Base-by-base conservation (phyloP, 306 rosid genomes). In the Quercus aquifolioides region DNA sequence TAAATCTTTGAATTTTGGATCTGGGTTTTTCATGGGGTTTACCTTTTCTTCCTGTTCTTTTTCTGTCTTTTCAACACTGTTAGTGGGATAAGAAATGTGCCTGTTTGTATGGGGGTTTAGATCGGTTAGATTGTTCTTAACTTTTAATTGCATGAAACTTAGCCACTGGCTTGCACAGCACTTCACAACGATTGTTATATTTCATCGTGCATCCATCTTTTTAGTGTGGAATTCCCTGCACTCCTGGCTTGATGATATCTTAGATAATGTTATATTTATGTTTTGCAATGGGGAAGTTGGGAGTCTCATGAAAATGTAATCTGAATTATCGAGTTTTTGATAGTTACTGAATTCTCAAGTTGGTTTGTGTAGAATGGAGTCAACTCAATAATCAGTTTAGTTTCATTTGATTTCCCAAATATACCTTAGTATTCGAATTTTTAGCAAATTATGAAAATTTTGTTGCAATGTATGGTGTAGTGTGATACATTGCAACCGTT, bases 91-190 rank as follows among this genome's bases (percentile, higher is more conserved):
- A 25, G 38, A 55, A 81, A 74, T 80, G 83, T 81, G 79, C 79
- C 73, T 74, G 51, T 7, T 63, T 78, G 74, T 83, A 74, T 74
- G 68, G 46, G 46, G 72, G 46, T 71, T n/a, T 67, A 77, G 97
- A 92, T 92, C 96, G 81, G 75, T 79, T 55, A 75, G 73, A 59
- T 57, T 65, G 74, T 55, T 80, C 79, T 75, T 68, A 43, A 78
- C 76, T 65, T 3, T 68, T 33, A 35, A 11, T 68, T 38, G 79
- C 58, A 28, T 25, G 17, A 28, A 28, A 3, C 20, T 56, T 75
- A 59, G 38, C 41, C 60, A 4, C 51, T 59, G 8, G 25, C 76
- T 60, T 41, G 23, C 68, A 59, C 51, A 9, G 21, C 63, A 19
- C 56, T 33, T 18, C 63, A 70, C 71, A 56, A 55, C 14, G 82